phyloP scores from a whole-genome alignment of 345 rosid genomes.

The Brassica rapa region DNA sequence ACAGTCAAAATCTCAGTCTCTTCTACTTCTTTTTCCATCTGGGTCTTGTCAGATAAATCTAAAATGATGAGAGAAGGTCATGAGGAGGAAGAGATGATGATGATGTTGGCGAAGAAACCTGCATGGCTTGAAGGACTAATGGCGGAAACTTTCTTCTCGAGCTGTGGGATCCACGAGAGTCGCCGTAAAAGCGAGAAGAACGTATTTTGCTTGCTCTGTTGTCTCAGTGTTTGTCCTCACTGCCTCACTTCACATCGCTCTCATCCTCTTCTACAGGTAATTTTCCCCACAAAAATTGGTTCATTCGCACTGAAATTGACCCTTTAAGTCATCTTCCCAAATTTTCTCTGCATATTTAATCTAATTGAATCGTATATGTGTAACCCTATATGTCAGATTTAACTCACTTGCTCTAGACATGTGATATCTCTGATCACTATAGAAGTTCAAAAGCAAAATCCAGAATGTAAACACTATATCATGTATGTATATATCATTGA shows the following conservation, averaged over 20 bases:
- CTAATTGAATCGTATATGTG: neutral
- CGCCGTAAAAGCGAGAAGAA: slow-evolving; percentile 92
- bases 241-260: slow-evolving; percentile 83
- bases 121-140: slow-evolving; percentile 87
- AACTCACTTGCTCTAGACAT: neutral
- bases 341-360: neutral
- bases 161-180: slow-evolving; percentile 65
- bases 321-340: neutral
- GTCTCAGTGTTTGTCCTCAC: slow-evolving; percentile 90
- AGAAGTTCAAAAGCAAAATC: neutral
- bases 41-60: neutral
- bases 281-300: neutral
- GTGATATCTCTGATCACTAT: neutral
- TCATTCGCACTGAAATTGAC: neutral
- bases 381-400: neutral
- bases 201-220: slow-evolving; percentile 88
- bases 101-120: slow-evolving; percentile 52
- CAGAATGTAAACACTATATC: neutral
- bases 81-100: slow-evolving; percentile 26
- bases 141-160: slow-evolving; percentile 80
- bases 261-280: slow-evolving; percentile 91
- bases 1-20: slow-evolving; percentile 5
- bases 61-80: slow-evolving; percentile 39
- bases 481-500: slow-evolving; percentile 8
- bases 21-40: neutral